Conservation (phyloP, 805 yeast species). For the Kurtzmaniella cleridarum region DNA sequence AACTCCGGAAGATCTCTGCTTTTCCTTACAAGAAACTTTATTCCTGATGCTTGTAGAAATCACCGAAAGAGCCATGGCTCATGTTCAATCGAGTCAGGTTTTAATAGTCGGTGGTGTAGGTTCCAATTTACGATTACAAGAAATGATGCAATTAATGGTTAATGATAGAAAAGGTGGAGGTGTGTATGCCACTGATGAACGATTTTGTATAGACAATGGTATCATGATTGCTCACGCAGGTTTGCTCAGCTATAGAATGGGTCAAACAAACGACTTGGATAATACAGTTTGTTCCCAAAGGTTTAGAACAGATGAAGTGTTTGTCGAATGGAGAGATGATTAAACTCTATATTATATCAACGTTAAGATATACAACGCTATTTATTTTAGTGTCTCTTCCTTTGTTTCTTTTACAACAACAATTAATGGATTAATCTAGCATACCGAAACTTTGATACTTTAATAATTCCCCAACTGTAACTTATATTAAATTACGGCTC, state of each 20-base stretch:
- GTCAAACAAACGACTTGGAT: conserved; percentile 52
- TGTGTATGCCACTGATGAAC: conserved; percentile 92
- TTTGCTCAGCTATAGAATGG: conserved; percentile 75
- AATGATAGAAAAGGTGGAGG: conserved; percentile 73
- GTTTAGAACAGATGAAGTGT: conserved; percentile 92
- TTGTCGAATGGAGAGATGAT: conserved; percentile 81
- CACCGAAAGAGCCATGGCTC: conserved; percentile 98
- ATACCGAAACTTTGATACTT: no score
- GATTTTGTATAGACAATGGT: conserved; percentile 97
- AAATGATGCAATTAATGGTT: conserved; percentile 97
- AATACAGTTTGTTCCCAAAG: conserved; percentile 89
- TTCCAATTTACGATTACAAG: conserved; percentile 82
- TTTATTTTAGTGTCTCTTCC: background rate
- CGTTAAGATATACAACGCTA: background rate
- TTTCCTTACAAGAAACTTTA: conserved; percentile 84
- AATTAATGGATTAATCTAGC: background rate
- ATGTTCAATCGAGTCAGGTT: conserved; percentile 83
- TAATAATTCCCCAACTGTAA: background rate
- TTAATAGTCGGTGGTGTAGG: conserved; percentile 99
- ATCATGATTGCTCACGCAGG: conserved; percentile 99
- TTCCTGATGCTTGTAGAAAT: conserved; percentile 97
- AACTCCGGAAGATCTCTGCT: conserved; percentile 85
- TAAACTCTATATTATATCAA: no score
- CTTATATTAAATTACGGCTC: background rate
- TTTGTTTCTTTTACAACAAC: background rate